phyloP scores from a whole-genome alignment of 495 filamentous ascomycete genomes.

The Penicillium canariense region DNA sequence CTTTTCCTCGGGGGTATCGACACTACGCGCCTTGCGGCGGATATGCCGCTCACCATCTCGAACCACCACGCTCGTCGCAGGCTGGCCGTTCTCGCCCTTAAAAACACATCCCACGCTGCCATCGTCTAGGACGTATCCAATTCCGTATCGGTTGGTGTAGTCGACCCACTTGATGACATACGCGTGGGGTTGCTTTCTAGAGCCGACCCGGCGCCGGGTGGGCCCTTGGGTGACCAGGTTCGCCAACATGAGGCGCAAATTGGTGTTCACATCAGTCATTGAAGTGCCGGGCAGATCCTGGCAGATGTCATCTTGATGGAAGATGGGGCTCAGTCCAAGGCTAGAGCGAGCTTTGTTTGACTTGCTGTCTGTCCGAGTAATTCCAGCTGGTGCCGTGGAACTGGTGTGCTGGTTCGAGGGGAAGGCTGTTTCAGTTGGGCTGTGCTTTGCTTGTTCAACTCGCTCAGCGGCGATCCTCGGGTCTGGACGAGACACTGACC shows the following conservation, averaged over 20 bases:
- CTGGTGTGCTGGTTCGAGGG: conserved; percentile 8
- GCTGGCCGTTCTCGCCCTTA: conserved; percentile 59
- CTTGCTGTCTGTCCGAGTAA: conserved; percentile 36
- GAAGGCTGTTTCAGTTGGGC: conserved; percentile 10
- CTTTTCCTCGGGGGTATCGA: conserved; percentile 52
- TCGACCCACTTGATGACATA: conserved; percentile 92
- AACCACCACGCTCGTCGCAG: conserved; percentile 66
- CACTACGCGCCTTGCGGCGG: conserved; percentile 49
- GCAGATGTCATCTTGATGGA: conserved; percentile 38
- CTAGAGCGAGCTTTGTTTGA: conserved; percentile 38
- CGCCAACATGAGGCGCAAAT: conserved; percentile 42
- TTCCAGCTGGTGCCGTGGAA: conserved; percentile 13
- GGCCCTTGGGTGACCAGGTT: conserved; percentile 39
- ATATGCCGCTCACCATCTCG: conserved; percentile 58
- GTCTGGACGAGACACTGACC: conserved; percentile 20
- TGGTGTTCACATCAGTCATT: conserved; percentile 39
- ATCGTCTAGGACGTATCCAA: conserved; percentile 82
- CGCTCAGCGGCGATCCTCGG: conserved; percentile 9
- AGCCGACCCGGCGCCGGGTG: conserved; percentile 31
- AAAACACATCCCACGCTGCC: conserved; percentile 82
- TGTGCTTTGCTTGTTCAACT: conserved; percentile 13
- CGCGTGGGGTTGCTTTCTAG: conserved; percentile 38
- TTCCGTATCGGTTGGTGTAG: conserved; percentile 85
- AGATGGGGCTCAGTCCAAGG: conserved; percentile 39
- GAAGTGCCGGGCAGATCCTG: conserved; percentile 40